Evolutionary conservation across 2,329 filamentous ascomycete genomes (phyloP).

Genomic region (Chrysoporthe cubensis): DNA sequence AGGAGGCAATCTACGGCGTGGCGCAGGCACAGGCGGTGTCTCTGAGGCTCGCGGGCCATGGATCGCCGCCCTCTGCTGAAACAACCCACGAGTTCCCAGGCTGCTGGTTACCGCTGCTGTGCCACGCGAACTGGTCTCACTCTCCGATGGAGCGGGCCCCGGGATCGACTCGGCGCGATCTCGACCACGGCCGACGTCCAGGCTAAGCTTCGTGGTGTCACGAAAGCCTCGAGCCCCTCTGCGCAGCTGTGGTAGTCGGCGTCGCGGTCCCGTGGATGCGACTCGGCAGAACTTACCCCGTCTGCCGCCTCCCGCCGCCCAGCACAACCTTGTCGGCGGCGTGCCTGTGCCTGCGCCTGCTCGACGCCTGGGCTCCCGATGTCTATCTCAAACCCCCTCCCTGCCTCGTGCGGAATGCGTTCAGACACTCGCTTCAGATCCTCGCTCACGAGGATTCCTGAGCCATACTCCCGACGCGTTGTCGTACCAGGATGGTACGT

Average conservation of each 20-base stretch:
- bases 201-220: not conserved
- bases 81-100: conserved; percentile 13
- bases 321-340: not conserved
- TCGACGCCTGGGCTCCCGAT: not conserved
- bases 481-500: too few species aligned
- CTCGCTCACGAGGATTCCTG: too few species aligned
- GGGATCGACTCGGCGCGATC: conserved; percentile 19
- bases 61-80: not conserved
- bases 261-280: not conserved
- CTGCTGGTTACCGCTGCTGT: conserved; percentile 25
- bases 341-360: not conserved
- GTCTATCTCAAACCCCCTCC: not conserved
- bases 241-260: not conserved
- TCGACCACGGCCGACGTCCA: not conserved
- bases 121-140: conserved; percentile 22
- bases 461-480: too few species aligned
- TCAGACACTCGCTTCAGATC: too few species aligned
- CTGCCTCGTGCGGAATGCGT: too few species aligned
- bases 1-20: not conserved
- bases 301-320: conserved; percentile 1
- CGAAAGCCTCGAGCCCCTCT: not conserved
- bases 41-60: conserved; percentile 1
- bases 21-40: not conserved
- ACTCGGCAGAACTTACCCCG: too few species aligned
- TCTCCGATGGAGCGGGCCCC: conserved; percentile 24